A percentile compares a stretch with the other conserved stretches of the same genome.
Conservation (phyloP, 305 asterid species). For the Rubia tinctorum region DNA sequence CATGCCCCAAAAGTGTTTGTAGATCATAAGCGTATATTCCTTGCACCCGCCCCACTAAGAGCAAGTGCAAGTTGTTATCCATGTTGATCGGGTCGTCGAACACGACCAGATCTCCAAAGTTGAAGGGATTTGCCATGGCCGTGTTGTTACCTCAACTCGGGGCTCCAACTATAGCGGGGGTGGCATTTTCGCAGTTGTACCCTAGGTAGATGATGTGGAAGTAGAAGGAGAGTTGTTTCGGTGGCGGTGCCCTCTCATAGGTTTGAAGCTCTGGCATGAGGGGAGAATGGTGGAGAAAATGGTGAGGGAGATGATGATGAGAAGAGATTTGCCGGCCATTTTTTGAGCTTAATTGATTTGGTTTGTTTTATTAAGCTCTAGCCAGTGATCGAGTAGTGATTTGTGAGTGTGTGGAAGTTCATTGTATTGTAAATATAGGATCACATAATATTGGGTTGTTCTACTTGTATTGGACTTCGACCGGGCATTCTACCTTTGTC, state of each 20-base stretch:
- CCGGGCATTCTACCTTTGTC: too few species aligned
- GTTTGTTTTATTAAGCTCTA: too few species aligned
- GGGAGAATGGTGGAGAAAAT: conserved; percentile 18
- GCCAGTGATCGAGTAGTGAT: too few species aligned
- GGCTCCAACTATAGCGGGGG: conserved; percentile 50
- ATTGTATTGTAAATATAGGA: too few species aligned
- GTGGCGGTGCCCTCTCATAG: too few species aligned
- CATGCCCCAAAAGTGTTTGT: conserved; percentile 40
- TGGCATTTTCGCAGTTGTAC: conserved; percentile 48
- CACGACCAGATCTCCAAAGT: conserved; percentile 54
- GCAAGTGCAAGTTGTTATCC: conserved; percentile 52
- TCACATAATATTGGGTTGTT: too few species aligned
- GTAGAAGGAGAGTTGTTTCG: conserved; percentile 37
- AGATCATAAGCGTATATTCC: conserved; percentile 57
- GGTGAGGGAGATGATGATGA: conserved; percentile 25
- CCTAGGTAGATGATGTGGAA: conserved; percentile 71
- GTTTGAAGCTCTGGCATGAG: conserved; percentile 20
- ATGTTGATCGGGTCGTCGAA: conserved; percentile 72
- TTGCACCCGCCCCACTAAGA: conserved; percentile 68
- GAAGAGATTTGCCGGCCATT: conserved; percentile 26
- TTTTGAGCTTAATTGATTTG: too few species aligned
- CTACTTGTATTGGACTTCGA: too few species aligned
- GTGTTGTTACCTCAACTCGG: conserved; percentile 62
- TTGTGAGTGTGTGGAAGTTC: too few species aligned
- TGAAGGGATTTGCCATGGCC: conserved; percentile 27